Evolutionary conservation across 768 basidiomycete genomes (phyloP).

Genomic region (Mycena haematopus): DNA sequence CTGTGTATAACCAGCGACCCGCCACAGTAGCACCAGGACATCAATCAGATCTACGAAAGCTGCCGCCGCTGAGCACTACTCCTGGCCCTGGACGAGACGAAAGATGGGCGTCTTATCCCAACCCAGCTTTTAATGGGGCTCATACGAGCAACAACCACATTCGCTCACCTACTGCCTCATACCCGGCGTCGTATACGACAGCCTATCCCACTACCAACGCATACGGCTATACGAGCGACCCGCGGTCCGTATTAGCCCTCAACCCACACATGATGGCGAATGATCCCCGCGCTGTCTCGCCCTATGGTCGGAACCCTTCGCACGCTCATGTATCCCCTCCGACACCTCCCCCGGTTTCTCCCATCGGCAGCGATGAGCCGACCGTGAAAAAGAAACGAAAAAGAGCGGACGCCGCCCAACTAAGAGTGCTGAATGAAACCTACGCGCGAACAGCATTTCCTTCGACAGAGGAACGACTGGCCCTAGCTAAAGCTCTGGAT

Average conservation of each 20-base stretch:
- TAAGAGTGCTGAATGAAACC: constrained; percentile 81
- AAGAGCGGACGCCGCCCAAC: constrained; percentile 80
- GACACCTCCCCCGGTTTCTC: constrained; percentile 53
- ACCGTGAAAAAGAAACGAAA: constrained; percentile 88
- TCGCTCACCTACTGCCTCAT: constrained; percentile 70
- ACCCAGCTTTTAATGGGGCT: constrained; percentile 43
- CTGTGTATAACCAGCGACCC: constrained; percentile 55
- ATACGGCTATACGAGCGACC: constrained; percentile 44
- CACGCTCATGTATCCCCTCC: constrained; percentile 38
- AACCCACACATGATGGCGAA: constrained; percentile 29
- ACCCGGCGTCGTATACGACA: constrained; percentile 57
- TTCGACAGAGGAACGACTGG: constrained; percentile 84
- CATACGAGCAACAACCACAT: constrained; percentile 45
- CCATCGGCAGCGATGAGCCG: constrained; percentile 62
- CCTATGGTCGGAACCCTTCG: constrained; percentile 48
- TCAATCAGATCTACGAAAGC: constrained; percentile 59
- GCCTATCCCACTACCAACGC: constrained; percentile 48
- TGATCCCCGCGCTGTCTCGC: constrained; percentile 51
- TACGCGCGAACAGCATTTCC: constrained; percentile 86
- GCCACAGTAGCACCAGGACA: constrained; percentile 52
- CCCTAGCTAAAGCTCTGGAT: constrained; percentile 75
- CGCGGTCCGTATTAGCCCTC: constrained; percentile 13
- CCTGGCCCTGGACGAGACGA: constrained; percentile 51
- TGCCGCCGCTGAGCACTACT: constrained; percentile 61
- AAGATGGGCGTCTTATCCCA: constrained; percentile 52